Percentiles rank a stretch among this genome's conserved stretches.
phyloP scores from a whole-genome alignment of 768 basidiomycete genomes.

The Mycena amicta region DNA sequence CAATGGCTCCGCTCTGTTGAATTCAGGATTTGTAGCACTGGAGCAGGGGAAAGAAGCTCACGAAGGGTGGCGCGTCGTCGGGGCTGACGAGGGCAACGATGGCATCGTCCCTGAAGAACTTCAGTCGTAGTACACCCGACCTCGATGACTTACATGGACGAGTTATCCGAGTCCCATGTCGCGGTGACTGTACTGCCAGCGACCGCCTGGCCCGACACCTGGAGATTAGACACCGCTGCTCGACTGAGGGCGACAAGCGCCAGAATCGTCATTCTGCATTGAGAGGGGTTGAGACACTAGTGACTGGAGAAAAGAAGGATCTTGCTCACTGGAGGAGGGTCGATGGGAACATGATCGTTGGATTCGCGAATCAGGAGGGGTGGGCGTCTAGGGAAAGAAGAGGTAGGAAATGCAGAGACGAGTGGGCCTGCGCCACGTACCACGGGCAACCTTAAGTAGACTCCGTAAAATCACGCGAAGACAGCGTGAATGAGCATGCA shows the following conservation, averaged over 20 bases:
- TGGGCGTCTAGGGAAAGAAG: neutral
- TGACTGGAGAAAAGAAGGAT: neutral
- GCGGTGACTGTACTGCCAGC: neutral
- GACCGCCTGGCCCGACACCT: neutral
- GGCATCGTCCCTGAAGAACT: neutral
- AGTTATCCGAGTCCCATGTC: constrained; percentile 5
- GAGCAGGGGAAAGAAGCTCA: neutral
- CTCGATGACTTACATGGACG: constrained; percentile 7
- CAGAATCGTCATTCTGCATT: constrained; percentile 6
- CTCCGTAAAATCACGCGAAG: no score
- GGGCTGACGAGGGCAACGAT: constrained; percentile 3
- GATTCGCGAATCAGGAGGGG: no score
- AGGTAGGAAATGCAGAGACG: neutral
- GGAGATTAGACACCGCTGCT: constrained; percentile 9
- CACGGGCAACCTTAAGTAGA: neutral
- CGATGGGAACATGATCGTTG: neutral
- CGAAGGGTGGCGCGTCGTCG: neutral
- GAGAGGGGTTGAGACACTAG: neutral
- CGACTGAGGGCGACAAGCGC: neutral
- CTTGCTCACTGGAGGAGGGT: neutral
- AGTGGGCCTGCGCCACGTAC: neutral
- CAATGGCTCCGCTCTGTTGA: neutral
- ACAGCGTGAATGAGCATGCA: no score
- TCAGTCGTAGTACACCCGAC: no score
- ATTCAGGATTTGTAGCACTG: neutral